A percentile compares a stretch with the other conserved stretches of the same genome.
Evolutionary conservation across 208 protist species (phyloP).

Genomic region (Vickermania ingenoplastis): DNA sequence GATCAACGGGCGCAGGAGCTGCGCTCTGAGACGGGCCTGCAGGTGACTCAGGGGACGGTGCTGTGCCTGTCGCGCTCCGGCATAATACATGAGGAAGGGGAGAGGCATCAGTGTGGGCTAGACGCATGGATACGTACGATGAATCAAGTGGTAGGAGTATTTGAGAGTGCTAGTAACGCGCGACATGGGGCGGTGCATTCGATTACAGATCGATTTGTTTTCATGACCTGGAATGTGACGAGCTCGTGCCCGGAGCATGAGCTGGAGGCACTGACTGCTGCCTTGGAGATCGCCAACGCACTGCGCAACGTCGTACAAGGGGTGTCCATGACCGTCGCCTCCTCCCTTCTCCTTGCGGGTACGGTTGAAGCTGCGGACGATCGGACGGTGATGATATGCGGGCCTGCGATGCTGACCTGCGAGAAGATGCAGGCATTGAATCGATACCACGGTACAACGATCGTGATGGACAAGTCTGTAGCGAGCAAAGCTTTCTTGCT

Average conservation of each 20-base stretch:
- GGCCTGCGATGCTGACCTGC: not conserved
- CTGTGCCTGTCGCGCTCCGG: constrained; percentile 4
- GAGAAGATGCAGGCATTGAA: constrained; percentile 8
- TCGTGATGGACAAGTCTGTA: constrained; percentile 7
- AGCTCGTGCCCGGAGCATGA: constrained; percentile 2
- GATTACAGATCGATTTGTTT: constrained; percentile 2
- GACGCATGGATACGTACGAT: not conserved
- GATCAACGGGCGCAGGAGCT: constrained; percentile 2
- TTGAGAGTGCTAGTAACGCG: not conserved
- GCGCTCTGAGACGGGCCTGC: constrained; percentile 4
- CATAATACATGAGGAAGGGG: not conserved
- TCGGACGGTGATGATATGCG: not conserved
- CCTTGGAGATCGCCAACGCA: constrained; percentile 1
- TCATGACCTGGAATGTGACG: constrained; percentile 5
- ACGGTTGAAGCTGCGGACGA: constrained; percentile 2
- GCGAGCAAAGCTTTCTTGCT: not conserved
- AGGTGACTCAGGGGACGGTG: constrained; percentile 1
- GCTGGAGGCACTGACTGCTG: not conserved
- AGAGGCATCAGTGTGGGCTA: not conserved
- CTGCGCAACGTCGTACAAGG: not conserved
- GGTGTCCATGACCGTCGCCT: constrained; percentile 5
- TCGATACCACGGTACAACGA: constrained; percentile 4
- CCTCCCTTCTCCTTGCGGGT: not conserved
- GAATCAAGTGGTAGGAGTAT: not conserved
- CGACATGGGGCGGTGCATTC: constrained; percentile 3